Evolutionary conservation across 441 rosid species (phyloP).

Genomic region (Iberis amara): DNA sequence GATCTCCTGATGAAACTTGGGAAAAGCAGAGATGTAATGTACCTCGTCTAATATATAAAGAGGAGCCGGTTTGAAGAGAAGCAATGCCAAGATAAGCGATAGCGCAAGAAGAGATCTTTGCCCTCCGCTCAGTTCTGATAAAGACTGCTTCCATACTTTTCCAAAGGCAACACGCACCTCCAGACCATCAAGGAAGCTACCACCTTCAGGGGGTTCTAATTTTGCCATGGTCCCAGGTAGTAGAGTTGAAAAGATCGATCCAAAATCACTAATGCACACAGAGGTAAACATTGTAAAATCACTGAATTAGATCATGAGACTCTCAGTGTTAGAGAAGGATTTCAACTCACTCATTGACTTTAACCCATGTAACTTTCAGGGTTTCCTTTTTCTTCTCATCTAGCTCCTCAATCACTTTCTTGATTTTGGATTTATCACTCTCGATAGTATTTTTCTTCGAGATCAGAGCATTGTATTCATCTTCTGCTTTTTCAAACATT

Average conservation of each 20-base stretch:
- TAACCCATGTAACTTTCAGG: slow-evolving; percentile 94
- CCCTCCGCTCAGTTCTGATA: slow-evolving; percentile 97
- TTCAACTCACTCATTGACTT: slow-evolving; percentile 86
- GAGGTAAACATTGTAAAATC: neutral
- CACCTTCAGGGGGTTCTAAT: slow-evolving; percentile 88
- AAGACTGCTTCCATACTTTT: slow-evolving; percentile 92
- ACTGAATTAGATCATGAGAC: no score
- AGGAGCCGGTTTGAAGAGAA: slow-evolving; percentile 98
- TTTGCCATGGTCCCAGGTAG: slow-evolving; percentile 98
- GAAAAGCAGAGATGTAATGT: no score
- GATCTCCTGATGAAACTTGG: no score
- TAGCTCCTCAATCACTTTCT: slow-evolving; percentile 93
- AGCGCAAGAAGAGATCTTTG: slow-evolving; percentile 95
- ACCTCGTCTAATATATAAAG: slow-evolving; percentile 98
- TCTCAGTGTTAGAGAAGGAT: no score
- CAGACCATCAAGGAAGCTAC: slow-evolving; percentile 92
- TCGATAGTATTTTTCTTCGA: slow-evolving; percentile 92
- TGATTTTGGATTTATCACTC: slow-evolving; percentile 94
- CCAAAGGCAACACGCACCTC: slow-evolving; percentile 99
- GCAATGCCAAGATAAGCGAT: slow-evolving; percentile 86
- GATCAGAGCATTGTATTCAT: slow-evolving; percentile 87
- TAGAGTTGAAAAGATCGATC: slow-evolving; percentile 92
- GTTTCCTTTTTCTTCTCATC: slow-evolving; percentile 99
- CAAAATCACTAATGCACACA: slow-evolving; percentile 66
- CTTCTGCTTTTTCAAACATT: slow-evolving; percentile 99